Base-by-base conservation (phyloP, 305 asterid species). In the Plantago coronopus region DNA sequence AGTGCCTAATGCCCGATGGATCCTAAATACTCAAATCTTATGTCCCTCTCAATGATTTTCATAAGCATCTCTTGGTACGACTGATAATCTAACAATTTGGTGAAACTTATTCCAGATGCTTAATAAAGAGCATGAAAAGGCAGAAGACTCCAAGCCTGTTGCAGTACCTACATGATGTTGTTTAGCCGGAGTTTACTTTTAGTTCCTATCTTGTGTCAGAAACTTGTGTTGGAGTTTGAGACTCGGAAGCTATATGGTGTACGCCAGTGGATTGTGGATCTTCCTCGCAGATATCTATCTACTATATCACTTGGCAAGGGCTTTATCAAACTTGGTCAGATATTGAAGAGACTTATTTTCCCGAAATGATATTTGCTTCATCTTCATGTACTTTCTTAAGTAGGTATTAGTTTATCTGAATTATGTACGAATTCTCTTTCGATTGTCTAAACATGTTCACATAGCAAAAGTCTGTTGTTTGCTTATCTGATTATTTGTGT, bases 101-200 rank as follows among this genome's bases (percentile, higher is more conserved):
- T 38, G 11, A 25, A 62, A 48, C 48, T 51, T 61, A 17, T 72
- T 74, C 31, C 78, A 89, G 97, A 82, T 87, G 93, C 90, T 90
- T 18, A 90, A 90, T 87, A 85, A 85, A 73, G 96, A 87, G 74
- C 96, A 90, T 19, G 96, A 90, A 47, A 87, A 87, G 81, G 85
- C 87, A 1, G 96, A 87, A 66, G 96, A 90, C 25, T 78, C 85
- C 0, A 90, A 87, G 79, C 89, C 96, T 6, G 87, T 80, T 23
- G 77, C 84, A 0, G 89, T 81, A 37, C 84, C 91, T 45, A 65
- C 86, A 57, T 31, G 38, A 31, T 3, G 7, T 31, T 31, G 8
- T 2, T 2, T 9, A 2, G 38, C 8, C 3, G 38, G 38, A 31
- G 38, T 31, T 31, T 31, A 9, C 38, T 31, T 31, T 17, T 62